Percentiles rank a stretch among this genome's conserved stretches.
Evolutionary conservation across 2,329 filamentous ascomycete species (phyloP).

Genomic region (Phoma sp.): DNA sequence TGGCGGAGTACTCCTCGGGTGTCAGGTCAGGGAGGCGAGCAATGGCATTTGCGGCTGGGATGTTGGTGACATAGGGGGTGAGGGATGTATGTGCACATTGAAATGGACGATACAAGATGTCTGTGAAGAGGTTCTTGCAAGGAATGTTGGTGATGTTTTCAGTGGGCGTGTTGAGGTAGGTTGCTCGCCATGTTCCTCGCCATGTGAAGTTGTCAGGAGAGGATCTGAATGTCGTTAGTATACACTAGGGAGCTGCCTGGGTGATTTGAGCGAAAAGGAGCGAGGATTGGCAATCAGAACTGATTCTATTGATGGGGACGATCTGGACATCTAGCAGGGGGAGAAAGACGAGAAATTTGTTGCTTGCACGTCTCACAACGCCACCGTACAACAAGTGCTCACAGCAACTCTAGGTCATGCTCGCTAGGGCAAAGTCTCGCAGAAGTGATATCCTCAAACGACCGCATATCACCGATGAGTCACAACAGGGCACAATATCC

Average conservation of each 20-base stretch:
- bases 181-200: constrained; percentile 85
- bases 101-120: constrained; percentile 88
- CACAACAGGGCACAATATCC: background rate
- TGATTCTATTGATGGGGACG: constrained; percentile 3
- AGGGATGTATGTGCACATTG: constrained; percentile 81
- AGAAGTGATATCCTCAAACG: no score
- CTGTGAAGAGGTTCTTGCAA: constrained; percentile 84
- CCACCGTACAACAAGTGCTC: no score
- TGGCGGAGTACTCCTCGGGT: constrained; percentile 72
- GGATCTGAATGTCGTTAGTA: constrained; percentile 43
- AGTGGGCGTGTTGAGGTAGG: constrained; percentile 67
- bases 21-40: constrained; percentile 70
- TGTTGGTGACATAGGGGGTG: constrained; percentile 69
- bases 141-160: constrained; percentile 64
- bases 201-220: constrained; percentile 63
- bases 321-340: background rate
- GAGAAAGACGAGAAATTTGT: background rate
- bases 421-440: no score
- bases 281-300: background rate
- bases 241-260: background rate
- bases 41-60: constrained; percentile 77
- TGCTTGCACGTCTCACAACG: background rate
- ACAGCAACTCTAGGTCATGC: no score
- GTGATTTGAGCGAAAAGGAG: background rate
- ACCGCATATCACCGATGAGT: background rate